A percentile compares a stretch with the other conserved stretches of the same genome.
These are phyloP conservation scores for Solanum megistacrolobum DNA, from an alignment of 257 asterid species.

Conservation along the genomic window DNA sequence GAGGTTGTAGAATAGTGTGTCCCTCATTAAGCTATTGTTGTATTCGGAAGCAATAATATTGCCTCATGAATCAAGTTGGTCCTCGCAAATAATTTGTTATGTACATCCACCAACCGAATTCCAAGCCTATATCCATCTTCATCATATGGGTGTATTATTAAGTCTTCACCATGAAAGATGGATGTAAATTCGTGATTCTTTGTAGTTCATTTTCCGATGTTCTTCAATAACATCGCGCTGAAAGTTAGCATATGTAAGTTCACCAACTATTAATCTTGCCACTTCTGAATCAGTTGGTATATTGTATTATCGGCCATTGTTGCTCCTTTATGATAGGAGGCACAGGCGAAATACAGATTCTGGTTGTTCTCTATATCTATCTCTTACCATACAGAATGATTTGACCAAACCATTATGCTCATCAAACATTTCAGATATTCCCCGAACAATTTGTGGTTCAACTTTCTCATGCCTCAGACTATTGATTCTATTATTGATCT, in stretches of 20 bases:
- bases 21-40: not conserved
- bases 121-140: not conserved
- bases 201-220: not conserved
- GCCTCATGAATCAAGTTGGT: no score
- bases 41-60: not conserved
- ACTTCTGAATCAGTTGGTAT: not conserved
- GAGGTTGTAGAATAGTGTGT: not conserved
- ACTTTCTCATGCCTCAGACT: not conserved
- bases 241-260: not conserved
- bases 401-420: not conserved
- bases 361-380: not conserved
- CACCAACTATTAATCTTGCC: not conserved
- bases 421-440: not conserved
- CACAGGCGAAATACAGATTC: not conserved
- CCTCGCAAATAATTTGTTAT: no score
- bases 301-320: not conserved
- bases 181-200: not conserved
- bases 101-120: not conserved
- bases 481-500: not conserved
- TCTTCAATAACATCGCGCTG: not conserved
- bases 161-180: not conserved
- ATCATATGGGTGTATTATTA: not conserved
- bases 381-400: not conserved
- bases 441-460: not conserved
- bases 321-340: not conserved